Base-by-base conservation (phyloP, 176 grass and related monocot genomes). In the Bromus sterilis region DNA sequence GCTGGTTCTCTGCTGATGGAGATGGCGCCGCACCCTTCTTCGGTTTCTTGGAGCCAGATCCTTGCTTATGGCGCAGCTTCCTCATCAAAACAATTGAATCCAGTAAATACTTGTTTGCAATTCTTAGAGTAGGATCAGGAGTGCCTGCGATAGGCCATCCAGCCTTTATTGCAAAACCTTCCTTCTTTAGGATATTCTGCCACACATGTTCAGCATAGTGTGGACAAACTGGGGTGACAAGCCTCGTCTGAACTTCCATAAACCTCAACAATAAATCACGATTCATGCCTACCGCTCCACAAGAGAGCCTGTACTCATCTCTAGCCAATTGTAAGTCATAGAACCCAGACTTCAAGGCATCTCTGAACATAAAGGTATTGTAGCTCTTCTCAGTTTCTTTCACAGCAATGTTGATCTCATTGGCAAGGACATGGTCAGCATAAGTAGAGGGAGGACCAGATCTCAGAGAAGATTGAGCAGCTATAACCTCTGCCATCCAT, bases 401-500 rank as follows among this genome's bases (percentile, higher is more conserved):
- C 13, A 92, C 44, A 9, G 91, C 87, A 60, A 92, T 78, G 59
- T 87, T 86, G 15, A 94, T 90, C 75, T 97, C 91, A 63, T 97
- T 97, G 4, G 89, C 85, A 85, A 97, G 86, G 0, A 89, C 89
- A 49, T 36, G 60, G 33, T 97, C 94, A 41, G 85, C 91, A 51
- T 92, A 94, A 32, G 87, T 88, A 80, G 72, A 79, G 35, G 76
- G 67, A 40, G 79, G 72, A 29, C 87, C 87, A 74, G 13, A 20
- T 86, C 91, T 70, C 15, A 93, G 75, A 77, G 78, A 28, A 18
- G 91, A 91, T 65, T 89, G 86, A 74, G 66, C 63, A 71, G 57
- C 80, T 32, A 86, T 56, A 32, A 94, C 72, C n/a, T 97, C 89
- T 85, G 94, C 87, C 94, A 97, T 97, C 94, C 91, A 97, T 51